A percentile compares a stretch with the other conserved stretches of the same genome.
Conservation (phyloP, 192 early-diverging fungal species). For the Coemansia sp. region DNA sequence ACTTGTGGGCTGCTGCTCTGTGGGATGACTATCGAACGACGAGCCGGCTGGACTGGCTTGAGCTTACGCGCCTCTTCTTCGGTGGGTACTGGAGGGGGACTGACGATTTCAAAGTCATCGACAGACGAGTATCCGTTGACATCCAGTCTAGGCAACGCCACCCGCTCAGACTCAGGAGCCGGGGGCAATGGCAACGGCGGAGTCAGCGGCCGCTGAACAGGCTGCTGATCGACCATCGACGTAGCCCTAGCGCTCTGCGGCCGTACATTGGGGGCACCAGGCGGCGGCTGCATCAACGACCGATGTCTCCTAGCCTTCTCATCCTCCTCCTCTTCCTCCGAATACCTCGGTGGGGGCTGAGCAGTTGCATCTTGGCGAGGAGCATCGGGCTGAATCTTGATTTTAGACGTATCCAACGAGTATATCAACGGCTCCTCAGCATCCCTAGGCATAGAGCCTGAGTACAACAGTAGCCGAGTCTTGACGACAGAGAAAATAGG, state of each 20-base stretch:
- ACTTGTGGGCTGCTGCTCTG: conserved; percentile 29
- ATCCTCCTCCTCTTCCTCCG: conserved; percentile 5
- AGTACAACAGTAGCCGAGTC: conserved; percentile 46
- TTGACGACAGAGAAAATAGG: conserved; percentile 53
- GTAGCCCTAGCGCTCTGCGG: conserved; percentile 18
- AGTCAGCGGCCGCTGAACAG: neutral
- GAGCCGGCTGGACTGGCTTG: conserved; percentile 19
- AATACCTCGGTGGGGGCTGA: neutral
- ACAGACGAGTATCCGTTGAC: conserved; percentile 20
- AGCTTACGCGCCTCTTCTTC: conserved; percentile 20
- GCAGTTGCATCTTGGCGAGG: conserved; percentile 14
- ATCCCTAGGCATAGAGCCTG: conserved; percentile 42
- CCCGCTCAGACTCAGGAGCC: conserved; percentile 8
- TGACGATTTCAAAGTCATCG: conserved; percentile 47
- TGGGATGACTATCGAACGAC: conserved; percentile 42
- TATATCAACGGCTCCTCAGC: conserved; percentile 26
- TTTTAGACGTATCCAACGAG: conserved; percentile 54
- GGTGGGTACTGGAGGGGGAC: conserved; percentile 8
- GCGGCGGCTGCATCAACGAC: conserved; percentile 40
- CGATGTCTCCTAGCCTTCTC: conserved; percentile 35
- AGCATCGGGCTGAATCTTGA: conserved; percentile 53
- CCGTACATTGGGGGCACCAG: conserved; percentile 17
- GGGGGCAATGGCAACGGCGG: neutral
- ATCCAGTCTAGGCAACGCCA: neutral
- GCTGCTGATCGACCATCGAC: conserved; percentile 37